Evolutionary conservation across 1,284 basidiomycete species (phyloP), one percentile per base, ranked within the genome.

Genomic region (Tilletia indica): DNA sequence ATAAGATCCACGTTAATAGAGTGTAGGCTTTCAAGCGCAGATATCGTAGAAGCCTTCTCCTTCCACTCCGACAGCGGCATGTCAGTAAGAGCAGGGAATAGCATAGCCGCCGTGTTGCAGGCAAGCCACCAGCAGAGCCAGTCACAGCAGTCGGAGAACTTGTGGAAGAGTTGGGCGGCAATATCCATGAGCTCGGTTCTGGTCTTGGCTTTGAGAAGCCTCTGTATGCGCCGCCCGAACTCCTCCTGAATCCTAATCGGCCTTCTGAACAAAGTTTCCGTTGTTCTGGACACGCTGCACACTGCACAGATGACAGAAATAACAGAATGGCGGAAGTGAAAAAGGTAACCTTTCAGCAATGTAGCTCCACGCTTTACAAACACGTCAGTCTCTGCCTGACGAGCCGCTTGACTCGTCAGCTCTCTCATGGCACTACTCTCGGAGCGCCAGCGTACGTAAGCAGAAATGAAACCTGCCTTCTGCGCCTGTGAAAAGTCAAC

Each of bases 391-490:
- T 63, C 58, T 4, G 31, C 11, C 58, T 63, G n/a, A 14, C 38
- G n/a, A 5, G 58, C 21, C n/a, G 9, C 58, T 14, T 9, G 8
- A 19, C 58, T 63, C 8, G 31, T 9, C 58, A 63, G 31, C 58
- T 16, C 25, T 21, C 25, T 36, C 58, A 36, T 9, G 25, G n/a
- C 58, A 9, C 19, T 34, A 19, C 14, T 25, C 16, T 25, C 34
- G 8, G n/a, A 25, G 8, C 58, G 58, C 58, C 58, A 63, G n/a
- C 58, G 58, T 34, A 63, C 58, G 58, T 63, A 63, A 5, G 58
- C 58, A 9, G n/a, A 14, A 5, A 63, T 34, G 31, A 36, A 63
- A 34, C 58, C 58, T 19, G 58, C 58, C 14, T 21, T 25, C 34
- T 63, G 58, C n/a, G 21, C 58, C n/a, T n/a, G 8, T 21, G 58